Conservation (phyloP, 2,329 filamentous ascomycete genomes). For the Fusarium brachygibbosum region DNA sequence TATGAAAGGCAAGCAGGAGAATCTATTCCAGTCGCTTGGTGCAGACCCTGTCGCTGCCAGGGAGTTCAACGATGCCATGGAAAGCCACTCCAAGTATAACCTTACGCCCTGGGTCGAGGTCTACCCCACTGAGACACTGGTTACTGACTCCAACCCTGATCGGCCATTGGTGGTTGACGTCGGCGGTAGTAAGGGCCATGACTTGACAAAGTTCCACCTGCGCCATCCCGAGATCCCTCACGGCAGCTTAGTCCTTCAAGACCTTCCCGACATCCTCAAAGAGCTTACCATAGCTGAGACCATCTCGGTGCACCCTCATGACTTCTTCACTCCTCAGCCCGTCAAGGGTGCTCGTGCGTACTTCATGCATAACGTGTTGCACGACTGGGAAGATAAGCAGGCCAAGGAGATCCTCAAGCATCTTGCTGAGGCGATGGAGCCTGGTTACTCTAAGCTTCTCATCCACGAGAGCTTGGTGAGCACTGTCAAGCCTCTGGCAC, state of each 20-base stretch:
- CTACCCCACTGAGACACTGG: conserved; percentile 51
- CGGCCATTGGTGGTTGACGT: conserved; percentile 53
- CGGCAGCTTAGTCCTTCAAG: conserved; percentile 53
- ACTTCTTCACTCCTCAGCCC: conserved; percentile 56
- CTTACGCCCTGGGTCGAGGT: conserved; percentile 55
- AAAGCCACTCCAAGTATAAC: conserved; percentile 56
- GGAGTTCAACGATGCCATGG: conserved; percentile 55
- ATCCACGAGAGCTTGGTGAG: conserved; percentile 56
- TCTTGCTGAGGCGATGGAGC: conserved; percentile 44
- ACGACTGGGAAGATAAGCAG: conserved; percentile 63
- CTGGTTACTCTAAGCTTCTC: conserved; percentile 55
- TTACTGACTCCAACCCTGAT: conserved; percentile 48
- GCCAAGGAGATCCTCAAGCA: conserved; percentile 51
- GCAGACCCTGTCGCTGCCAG: conserved; percentile 48
- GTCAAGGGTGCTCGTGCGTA: conserved; percentile 59
- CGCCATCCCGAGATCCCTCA: conserved; percentile 46
- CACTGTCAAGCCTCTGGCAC: conserved; percentile 46
- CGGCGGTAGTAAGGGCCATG: conserved; percentile 56
- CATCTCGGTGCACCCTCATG: conserved; percentile 51
- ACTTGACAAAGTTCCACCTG: conserved; percentile 53
- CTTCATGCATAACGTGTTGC: conserved; percentile 63
- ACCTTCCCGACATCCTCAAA: conserved; percentile 52
- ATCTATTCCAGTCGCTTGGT: conserved; percentile 52
- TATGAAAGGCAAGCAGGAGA: conserved; percentile 45
- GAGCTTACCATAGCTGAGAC: conserved; percentile 42